These are phyloP conservation scores for Ogataea nakhonphanomensis DNA, from an alignment of 805 yeast species.

Conservation along the genomic window DNA sequence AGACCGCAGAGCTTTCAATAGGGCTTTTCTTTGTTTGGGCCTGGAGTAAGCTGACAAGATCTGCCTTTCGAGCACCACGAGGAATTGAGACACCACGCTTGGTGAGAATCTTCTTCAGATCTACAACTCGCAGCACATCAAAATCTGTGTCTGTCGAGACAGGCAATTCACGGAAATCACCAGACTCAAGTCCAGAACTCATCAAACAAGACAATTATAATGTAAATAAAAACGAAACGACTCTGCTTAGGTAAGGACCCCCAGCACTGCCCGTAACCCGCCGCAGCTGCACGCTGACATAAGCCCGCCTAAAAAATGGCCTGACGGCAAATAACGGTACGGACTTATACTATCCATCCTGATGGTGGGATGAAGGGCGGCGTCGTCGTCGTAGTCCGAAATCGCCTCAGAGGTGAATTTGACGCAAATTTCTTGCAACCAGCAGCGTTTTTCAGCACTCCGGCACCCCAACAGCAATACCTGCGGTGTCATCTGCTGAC, in stretches of 20 bases:
- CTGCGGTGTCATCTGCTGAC: no score
- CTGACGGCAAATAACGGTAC: conserved; percentile 9
- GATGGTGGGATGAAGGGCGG: conserved; percentile 2
- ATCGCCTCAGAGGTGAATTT: no score
- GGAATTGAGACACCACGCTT: conserved; percentile 54
- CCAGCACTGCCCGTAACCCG: neutral
- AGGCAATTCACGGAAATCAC: neutral
- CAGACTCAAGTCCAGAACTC: conserved; percentile 5
- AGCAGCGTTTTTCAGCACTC: no score
- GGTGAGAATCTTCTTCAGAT: conserved; percentile 57
- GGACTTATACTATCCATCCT: conserved; percentile 4
- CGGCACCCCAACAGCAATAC: neutral
- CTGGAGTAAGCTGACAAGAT: conserved; percentile 39
- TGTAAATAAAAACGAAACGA: neutral
- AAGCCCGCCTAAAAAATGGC: conserved; percentile 1
- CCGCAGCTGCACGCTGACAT: neutral
- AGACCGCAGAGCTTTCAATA: neutral
- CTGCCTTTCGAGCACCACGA: conserved; percentile 59
- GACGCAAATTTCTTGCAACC: no score
- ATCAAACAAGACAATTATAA: conserved; percentile 9
- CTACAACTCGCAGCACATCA: conserved; percentile 54
- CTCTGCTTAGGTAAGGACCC: neutral
- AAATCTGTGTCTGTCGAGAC: conserved; percentile 56
- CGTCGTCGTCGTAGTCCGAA: neutral
- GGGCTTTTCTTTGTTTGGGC: neutral